A percentile compares a stretch with the other conserved stretches of the same genome.
phyloP scores from a whole-genome alignment of 2,329 filamentous ascomycete species.

The Cladosporium sphaerospermum region DNA sequence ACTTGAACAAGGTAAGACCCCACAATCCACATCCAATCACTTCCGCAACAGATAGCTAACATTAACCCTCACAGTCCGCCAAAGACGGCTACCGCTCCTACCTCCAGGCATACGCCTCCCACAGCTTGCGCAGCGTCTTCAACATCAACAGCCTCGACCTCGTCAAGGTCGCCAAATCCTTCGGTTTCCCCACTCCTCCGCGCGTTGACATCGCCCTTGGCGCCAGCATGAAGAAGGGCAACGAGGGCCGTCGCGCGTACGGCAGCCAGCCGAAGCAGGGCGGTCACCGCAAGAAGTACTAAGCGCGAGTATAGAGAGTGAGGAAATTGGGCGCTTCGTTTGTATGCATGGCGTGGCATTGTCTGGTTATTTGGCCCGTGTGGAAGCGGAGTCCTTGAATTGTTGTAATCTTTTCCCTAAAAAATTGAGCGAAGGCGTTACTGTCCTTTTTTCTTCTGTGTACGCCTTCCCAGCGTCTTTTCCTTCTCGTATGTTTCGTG shows the following conservation, averaged over 20 bases:
- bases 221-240: constrained; percentile 67
- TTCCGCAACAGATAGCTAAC: background rate
- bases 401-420: background rate
- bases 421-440: constrained; percentile 10
- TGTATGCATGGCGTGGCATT: background rate
- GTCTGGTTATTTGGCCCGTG: too few species aligned
- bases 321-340: background rate
- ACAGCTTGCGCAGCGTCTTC: constrained; percentile 75
- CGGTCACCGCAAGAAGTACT: constrained; percentile 13
- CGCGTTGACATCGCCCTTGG: constrained; percentile 73
- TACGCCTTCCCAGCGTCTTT: background rate
- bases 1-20: constrained; percentile 70
- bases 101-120: constrained; percentile 88
- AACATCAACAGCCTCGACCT: constrained; percentile 77
- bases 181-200: constrained; percentile 72
- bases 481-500: background rate
- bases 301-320: background rate
- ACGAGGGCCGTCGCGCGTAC: constrained; percentile 66
- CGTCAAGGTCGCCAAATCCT: constrained; percentile 76
- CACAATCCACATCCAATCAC: background rate
- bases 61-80: constrained; percentile 42
- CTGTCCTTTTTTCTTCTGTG: background rate
- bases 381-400: background rate
- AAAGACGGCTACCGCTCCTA: constrained; percentile 80
- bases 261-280: constrained; percentile 69